These are phyloP conservation scores for Saposhnikovia divaricata DNA, from an alignment of 129 eudicot genomes.

Conservation along the genomic window DNA sequence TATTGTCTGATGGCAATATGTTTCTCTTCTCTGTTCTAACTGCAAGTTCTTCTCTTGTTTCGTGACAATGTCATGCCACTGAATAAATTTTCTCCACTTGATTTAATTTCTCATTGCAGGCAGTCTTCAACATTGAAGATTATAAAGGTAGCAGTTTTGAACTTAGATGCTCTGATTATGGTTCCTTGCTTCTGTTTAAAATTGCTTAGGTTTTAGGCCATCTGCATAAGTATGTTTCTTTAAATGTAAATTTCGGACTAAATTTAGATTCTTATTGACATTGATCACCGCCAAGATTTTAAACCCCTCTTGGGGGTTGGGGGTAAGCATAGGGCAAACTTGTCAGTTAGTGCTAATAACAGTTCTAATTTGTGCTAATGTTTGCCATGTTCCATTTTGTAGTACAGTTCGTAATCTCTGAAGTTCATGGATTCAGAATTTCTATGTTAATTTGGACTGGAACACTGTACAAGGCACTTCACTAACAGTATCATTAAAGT, in stretches of 20 bases:
- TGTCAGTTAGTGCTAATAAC: not conserved
- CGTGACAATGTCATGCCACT: not conserved
- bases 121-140: conserved; percentile 80
- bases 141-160: conserved; percentile 48
- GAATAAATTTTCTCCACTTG: not conserved
- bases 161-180: not conserved
- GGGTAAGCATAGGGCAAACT: not conserved
- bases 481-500: not conserved
- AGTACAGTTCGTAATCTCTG: not conserved
- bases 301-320: not conserved
- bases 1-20: not conserved
- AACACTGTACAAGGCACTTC: not conserved
- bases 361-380: too few relatives aligned
- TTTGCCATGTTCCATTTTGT: not conserved
- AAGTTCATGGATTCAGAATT: not conserved
- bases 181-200: not conserved
- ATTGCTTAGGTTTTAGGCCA: not conserved
- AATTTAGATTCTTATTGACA: not conserved
- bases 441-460: not conserved
- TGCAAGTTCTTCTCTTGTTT: not conserved
- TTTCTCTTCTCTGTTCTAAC: not conserved
- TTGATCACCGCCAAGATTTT: not conserved
- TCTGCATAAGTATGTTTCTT: not conserved
- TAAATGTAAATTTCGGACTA: not conserved
- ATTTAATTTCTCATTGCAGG: conserved; percentile 33